These are phyloP conservation scores for Dothistroma septosporum DNA, from an alignment of 2,329 filamentous ascomycete species.

Conservation along the genomic window DNA sequence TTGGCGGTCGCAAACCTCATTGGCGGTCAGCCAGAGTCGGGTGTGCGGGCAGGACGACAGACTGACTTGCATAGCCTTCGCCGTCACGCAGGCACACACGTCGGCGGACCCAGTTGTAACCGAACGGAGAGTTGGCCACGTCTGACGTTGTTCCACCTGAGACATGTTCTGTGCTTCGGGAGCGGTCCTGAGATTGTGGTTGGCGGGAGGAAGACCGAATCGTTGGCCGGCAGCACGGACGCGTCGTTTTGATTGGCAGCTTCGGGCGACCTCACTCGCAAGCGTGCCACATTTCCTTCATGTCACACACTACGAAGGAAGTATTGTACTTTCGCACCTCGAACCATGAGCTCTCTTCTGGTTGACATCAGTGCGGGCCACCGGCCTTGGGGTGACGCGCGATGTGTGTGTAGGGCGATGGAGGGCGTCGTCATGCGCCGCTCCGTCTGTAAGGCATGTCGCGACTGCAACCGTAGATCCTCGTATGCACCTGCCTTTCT, in stretches of 20 bases:
- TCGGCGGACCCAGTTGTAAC: not conserved
- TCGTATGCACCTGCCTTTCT: not conserved
- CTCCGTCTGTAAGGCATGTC: not conserved
- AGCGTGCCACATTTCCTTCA: constrained; percentile 3
- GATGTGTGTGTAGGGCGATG: not conserved
- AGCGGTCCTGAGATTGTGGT: not conserved
- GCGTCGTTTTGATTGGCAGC: not conserved
- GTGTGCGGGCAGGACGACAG: constrained; percentile 5
- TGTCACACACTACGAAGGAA: too few relatives aligned
- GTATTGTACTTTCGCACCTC: not conserved
- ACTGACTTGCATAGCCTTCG: constrained; percentile 20
- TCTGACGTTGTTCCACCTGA: not conserved
- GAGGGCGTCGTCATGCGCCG: not conserved
- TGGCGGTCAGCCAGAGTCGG: not conserved
- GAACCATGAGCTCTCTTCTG: not conserved
- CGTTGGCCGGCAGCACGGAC: not conserved
- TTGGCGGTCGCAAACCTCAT: not conserved
- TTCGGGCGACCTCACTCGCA: constrained; percentile 1
- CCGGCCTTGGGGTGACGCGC: not conserved
- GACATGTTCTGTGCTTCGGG: not conserved
- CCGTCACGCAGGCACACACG: constrained; percentile 10
- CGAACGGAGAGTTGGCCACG: not conserved
- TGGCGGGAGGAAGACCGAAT: not conserved
- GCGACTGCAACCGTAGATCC: not conserved
- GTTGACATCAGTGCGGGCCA: not conserved